Evolutionary conservation across 1,284 basidiomycete species (phyloP), one percentile per base, ranked within the genome.

Genomic region (Meripilus lineatus): DNA sequence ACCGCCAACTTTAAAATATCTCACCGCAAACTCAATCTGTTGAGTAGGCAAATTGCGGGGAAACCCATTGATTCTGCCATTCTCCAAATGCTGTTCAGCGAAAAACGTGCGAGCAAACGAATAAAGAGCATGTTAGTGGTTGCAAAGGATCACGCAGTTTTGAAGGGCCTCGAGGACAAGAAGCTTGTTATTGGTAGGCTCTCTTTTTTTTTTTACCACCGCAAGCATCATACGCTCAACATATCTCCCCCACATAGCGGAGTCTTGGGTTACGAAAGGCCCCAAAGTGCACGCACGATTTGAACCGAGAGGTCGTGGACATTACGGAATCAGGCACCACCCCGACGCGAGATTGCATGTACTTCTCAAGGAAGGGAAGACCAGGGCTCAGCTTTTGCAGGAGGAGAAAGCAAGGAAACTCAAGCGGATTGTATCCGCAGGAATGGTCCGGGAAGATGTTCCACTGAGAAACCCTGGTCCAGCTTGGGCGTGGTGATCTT

Each of bases 181-280:
- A 83, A 80, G 55, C 76, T 98, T 30, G 68, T 96, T 45, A 87
- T 99, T 49, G 75, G 91, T 92, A 50, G 54, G 85, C 81, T 13
- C 35, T 30, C 26, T 24, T 36, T 35, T 17, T 41, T 46, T 14
- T 39, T 5, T 36, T 36, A 17, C 22, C 32, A 15, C 28, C 24
- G 28, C 32, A 26, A 21, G 24, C 23, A 24, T 37, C 21, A n/a
- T 38, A 36, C 35, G 28, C 30, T 53, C 34, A 36, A 34, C 35
- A 14, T 32, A 35, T 15, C 3, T 44, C 13, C 28, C 8, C n/a
- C 44, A 34, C 32, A 15, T 55, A 93, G 91, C 85, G 46, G 84
- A 97, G 67, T 81, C 93, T 11, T 98, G 93, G 93, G 92, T 97
- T 14, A 84, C 79, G 44, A 97, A 98, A 65, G 93, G 92, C 1